phyloP scores from a whole-genome alignment of 805 yeast species.

The Myxozyma udenii region DNA sequence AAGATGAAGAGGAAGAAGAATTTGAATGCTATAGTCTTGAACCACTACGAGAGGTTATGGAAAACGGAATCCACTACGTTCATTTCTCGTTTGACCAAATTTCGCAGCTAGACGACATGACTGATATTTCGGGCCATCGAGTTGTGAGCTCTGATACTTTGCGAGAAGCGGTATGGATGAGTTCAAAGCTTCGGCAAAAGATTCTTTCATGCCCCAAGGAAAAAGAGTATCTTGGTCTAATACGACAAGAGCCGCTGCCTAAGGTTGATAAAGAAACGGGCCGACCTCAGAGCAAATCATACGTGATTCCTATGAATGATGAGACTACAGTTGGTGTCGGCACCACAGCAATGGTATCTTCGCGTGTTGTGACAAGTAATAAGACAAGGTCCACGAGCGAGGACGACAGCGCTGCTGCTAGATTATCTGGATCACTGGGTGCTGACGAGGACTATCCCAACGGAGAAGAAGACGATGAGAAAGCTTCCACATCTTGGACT shows the following conservation, averaged over 20 bases:
- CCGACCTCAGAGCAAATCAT: constrained; percentile 8
- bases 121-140: constrained; percentile 41
- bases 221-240: constrained; percentile 6
- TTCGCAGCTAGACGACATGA: constrained; percentile 44
- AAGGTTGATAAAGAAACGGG: not conserved
- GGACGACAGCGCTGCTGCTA: not conserved
- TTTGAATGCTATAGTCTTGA: constrained; percentile 4
- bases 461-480: constrained; percentile 2
- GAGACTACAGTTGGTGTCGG: constrained; percentile 50
- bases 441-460: not conserved
- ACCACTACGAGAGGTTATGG: constrained; percentile 40
- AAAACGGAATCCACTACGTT: constrained; percentile 46
- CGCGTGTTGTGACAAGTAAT: not conserved
- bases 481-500: constrained; percentile 31
- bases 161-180: constrained; percentile 52
- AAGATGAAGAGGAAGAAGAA: not conserved
- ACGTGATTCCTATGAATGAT: constrained; percentile 41
- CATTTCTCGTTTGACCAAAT: constrained; percentile 51
- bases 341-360: constrained; percentile 31
- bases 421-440: not conserved
- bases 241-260: constrained; percentile 5
- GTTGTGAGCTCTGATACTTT: constrained; percentile 44
- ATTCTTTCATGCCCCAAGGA: constrained; percentile 37
- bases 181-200: constrained; percentile 44
- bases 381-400: not conserved